phyloP scores from a whole-genome alignment of 805 yeast genomes.

The Wickerhamiella siamensis region DNA sequence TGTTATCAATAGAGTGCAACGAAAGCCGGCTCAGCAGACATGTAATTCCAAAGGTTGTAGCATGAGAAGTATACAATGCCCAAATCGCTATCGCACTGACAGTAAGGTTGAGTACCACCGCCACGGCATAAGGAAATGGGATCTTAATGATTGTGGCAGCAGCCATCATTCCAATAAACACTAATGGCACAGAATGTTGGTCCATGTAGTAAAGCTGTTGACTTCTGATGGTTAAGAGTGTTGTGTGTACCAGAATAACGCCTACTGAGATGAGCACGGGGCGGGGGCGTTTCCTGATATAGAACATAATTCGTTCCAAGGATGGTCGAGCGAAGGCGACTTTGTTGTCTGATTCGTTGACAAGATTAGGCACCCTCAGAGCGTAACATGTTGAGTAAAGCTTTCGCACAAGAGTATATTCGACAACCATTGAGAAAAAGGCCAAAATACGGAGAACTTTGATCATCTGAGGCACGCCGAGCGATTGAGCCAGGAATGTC shows the following conservation, averaged over 20 bases:
- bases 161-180: slow-evolving; percentile 4
- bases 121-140: not conserved
- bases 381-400: slow-evolving; percentile 19
- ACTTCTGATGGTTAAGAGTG: slow-evolving; percentile 15
- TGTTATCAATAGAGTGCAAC: slow-evolving; percentile 9
- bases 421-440: slow-evolving; percentile 10
- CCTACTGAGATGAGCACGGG: slow-evolving; percentile 16
- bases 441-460: slow-evolving; percentile 7
- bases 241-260: slow-evolving; percentile 10
- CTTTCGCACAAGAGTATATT: slow-evolving; percentile 12
- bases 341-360: slow-evolving; percentile 8
- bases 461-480: slow-evolving; percentile 4
- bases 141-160: not conserved
- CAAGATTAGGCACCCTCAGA: slow-evolving; percentile 8
- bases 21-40: slow-evolving; percentile 13
- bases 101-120: not conserved
- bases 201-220: slow-evolving; percentile 14
- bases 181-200: slow-evolving; percentile 6
- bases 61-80: not conserved
- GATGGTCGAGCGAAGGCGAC: slow-evolving; percentile 7
- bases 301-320: slow-evolving; percentile 9
- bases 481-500: slow-evolving; percentile 5
- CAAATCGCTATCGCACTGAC: not conserved
- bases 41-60: slow-evolving; percentile 4
- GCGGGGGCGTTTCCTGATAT: slow-evolving; percentile 13